Base-by-base conservation (phyloP, 768 basidiomycete species). In the Suillus lakei region DNA sequence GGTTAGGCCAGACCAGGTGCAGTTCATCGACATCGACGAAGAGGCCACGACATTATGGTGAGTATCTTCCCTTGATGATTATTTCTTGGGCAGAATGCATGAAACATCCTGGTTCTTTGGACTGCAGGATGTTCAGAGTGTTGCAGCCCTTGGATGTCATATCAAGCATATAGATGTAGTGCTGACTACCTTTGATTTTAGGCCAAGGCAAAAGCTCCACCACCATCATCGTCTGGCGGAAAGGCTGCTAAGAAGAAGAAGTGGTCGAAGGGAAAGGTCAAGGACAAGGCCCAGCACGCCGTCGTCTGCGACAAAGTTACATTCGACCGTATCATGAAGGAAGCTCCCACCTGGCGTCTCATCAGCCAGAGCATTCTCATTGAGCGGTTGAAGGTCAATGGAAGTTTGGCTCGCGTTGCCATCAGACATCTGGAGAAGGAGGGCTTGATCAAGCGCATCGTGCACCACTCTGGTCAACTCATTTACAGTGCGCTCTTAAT, bases 221-320 rank as follows among this genome's bases (percentile, higher is more conserved):
- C 85, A 66, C 76, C 84, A 67, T 83, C 89, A 60, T 83, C 89
- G 59, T 81, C 87, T 69, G 90, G 91, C 70, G 91, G 92, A 77
- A 95, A 95, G 80, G 82, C 91, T 76, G 94, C 93, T 68, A 98
- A 98, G 88, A 99, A 99, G 89, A 99, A 99, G 94, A 99, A 99
- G 88, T 98, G 96, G 96, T 98, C 95, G 73, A 99, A 99, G 88
- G 98, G 98, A 79, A 99, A 99, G 85, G 98, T 99, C 81, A 99
- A 99, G 91, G 98, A 99, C 85, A 99, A 99, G 91, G 95, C 97
- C 75, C 90, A 93, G 77, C 96, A 99, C 88, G 87, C 94, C 73
- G 96, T 98, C 80, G 84, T 90, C 71, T 90, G 97, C 75, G 97
- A 99, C 86, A 97, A 98, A 86, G 71, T 89, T 63, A 92, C 91